Percentiles rank a stretch among this genome's conserved stretches.
Evolutionary conservation across 2,329 filamentous ascomycete genomes (phyloP).

Genomic region (Dactylellina leptospora): DNA sequence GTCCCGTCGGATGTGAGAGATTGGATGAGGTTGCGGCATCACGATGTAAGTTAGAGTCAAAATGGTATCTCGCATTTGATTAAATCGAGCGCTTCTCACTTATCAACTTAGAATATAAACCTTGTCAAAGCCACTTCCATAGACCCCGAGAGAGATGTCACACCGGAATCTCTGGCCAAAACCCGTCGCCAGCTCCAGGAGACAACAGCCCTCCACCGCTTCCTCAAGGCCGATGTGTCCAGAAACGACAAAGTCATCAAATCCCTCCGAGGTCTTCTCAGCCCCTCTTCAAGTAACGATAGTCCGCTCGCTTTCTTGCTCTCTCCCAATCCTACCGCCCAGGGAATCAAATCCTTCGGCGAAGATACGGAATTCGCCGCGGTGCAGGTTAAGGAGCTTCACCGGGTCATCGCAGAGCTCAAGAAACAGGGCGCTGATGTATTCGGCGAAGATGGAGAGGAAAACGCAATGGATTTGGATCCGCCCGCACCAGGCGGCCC

Average conservation of each 20-base stretch:
- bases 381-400: slow-evolving; percentile 81
- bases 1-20: slow-evolving; percentile 75
- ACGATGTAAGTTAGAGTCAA: slow-evolving; percentile 68
- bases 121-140: slow-evolving; percentile 39
- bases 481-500: slow-evolving; percentile 59
- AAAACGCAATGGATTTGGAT: slow-evolving; percentile 58
- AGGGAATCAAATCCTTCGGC: slow-evolving; percentile 68
- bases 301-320: slow-evolving; percentile 68
- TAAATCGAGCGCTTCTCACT: not conserved
- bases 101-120: slow-evolving; percentile 20
- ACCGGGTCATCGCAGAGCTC: slow-evolving; percentile 73
- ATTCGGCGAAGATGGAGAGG: slow-evolving; percentile 22
- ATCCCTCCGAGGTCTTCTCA: slow-evolving; percentile 22
- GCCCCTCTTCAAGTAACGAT: slow-evolving; percentile 20
- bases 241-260: slow-evolving; percentile 31
- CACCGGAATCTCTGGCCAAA: slow-evolving; percentile 40
- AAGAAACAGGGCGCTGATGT: slow-evolving; percentile 60
- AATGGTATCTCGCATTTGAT: not conserved
- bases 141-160: slow-evolving; percentile 34
- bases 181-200: slow-evolving; percentile 46
- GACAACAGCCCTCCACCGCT: slow-evolving; percentile 48
- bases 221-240: slow-evolving; percentile 35
- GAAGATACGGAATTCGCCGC: slow-evolving; percentile 81
- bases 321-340: slow-evolving; percentile 64
- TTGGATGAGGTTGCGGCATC: slow-evolving; percentile 85